Base-by-base conservation (phyloP, 106 monocot genomes). In the Cymbidium sinense region DNA sequence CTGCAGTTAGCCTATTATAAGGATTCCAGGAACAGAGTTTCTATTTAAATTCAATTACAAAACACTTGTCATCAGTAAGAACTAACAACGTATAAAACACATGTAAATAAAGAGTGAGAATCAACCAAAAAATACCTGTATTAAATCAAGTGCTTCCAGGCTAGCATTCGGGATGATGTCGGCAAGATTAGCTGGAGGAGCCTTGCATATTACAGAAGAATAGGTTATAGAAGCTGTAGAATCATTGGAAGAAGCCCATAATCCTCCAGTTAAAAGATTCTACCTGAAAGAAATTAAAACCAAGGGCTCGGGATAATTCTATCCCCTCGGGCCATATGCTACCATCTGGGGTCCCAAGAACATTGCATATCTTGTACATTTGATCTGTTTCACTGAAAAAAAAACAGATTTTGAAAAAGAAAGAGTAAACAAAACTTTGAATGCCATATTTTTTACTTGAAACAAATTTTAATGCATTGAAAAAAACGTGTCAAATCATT, bases 1-100 rank as follows among this genome's bases (percentile, higher is more conserved):
- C 90, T 23, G 90, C 93, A 6, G 93, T 95, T 74, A 90, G 90
- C 81, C 95, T 85, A 77, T 77, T 90, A 64, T 31, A 77, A 31
- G 93, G 89, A 85, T 95, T 87, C 95, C 90, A 95, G 39, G 90
- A 89, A 70, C 95, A 95, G 27, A 95, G 90, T 91, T 81, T 75
- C 90, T 90, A 79, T 50, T 41, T 27, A 76, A 29, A 33, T 44
- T 5, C 37, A 70, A 69, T 55, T 30, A 33, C 11, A 47, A 43
- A 75, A 21, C 18, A 35, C 9, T 73, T 43, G 67, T 12, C 1
- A 52, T 37, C 13, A 64, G 34, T 37, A 61, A 34, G 27, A 78
- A 78, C 52, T 23, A 23, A 21, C 9, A 34, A 51, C 34, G 11
- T 34, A 77, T 31, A 43, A 0, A 50, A 70, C 21, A 1, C 72